Base-by-base conservation (phyloP, 78 protist genomes). In the slime mould (Dictyostelium discoideum) region DNA sequence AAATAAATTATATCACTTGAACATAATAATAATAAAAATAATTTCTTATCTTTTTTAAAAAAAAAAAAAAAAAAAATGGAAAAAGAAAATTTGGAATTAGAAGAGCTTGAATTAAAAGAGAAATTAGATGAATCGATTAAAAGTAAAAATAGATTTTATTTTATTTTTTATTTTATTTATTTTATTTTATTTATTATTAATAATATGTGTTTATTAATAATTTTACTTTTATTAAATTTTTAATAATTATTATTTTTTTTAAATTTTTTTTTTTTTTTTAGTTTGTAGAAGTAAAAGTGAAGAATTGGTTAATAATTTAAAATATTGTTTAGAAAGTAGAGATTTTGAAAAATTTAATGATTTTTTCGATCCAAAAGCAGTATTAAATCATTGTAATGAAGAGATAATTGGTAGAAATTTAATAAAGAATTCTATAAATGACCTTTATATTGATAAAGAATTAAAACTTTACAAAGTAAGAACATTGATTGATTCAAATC, bases 331-430 rank as follows among this genome's bases (percentile, higher is more conserved):
- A n/a, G 65, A 78, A 42, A 22, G 5, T 4, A 48, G 65, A 16
- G 65, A 87, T 40, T 87, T 46, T 48, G 11, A 57, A 6, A 22
- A 87, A 3, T 78, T 87, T 37, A 85, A 87, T 37, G 18, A 39
- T 4, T 40, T 46, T 39, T 87, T 87, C 26, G 93, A 87, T 77
- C 93, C 93, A 37, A 87, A 87, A 63, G 50, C 93, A 22, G 93
- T 87, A 29, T 78, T 78, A 24, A 87, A 87, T 78, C 63, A 81
- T 32, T 24, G 72, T 22, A 87, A 87, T 79, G 74, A 76, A 32
- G 93, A 87, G 44, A 46, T 87, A 8, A 87, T 87, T 87, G 93
- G 93, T 50, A 87, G 93, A 78, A 20, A 46, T 40, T 78, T 37
- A 76, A 87, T 87, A 42, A 26, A 44, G 26, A 57, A 39, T 48